These are phyloP conservation scores for Emmonsia crescens DNA, from an alignment of 2,329 filamentous ascomycete species.

Conservation along the genomic window DNA sequence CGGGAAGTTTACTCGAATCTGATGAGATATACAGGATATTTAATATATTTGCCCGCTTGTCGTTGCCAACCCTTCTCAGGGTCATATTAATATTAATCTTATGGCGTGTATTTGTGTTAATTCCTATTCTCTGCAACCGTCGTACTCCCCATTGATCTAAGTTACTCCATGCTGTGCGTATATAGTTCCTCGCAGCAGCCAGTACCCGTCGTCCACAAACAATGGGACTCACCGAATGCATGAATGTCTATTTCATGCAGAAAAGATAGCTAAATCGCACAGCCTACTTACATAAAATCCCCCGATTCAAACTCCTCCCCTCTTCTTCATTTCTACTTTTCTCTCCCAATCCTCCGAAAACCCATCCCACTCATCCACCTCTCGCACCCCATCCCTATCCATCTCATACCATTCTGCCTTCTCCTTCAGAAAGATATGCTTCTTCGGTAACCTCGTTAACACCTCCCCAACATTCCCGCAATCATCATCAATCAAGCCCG, in stretches of 20 bases:
- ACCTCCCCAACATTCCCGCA: neutral
- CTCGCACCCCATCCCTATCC: constrained; percentile 11
- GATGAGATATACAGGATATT: neutral
- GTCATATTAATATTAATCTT: neutral
- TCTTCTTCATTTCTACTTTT: neutral
- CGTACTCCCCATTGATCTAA: neutral
- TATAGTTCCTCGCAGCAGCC: neutral
- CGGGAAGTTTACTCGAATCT: neutral
- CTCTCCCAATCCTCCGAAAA: constrained; percentile 6
- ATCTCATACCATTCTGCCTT: constrained; percentile 21
- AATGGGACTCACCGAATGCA: neutral
- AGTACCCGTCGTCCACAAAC: neutral
- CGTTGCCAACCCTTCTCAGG: neutral
- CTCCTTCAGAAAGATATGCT: neutral
- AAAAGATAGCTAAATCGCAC: too few species aligned
- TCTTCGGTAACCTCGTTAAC: neutral
- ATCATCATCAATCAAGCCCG: neutral
- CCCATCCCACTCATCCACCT: constrained; percentile 11
- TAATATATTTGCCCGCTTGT: neutral
- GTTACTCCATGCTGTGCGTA: neutral
- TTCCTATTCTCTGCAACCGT: neutral
- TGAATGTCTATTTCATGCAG: neutral
- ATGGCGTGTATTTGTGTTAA: neutral
- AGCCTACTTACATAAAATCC: neutral
- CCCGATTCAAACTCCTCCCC: neutral